Evolutionary conservation across 345 rosid genomes (phyloP).

Genomic region (Toxicodendron radicans): DNA sequence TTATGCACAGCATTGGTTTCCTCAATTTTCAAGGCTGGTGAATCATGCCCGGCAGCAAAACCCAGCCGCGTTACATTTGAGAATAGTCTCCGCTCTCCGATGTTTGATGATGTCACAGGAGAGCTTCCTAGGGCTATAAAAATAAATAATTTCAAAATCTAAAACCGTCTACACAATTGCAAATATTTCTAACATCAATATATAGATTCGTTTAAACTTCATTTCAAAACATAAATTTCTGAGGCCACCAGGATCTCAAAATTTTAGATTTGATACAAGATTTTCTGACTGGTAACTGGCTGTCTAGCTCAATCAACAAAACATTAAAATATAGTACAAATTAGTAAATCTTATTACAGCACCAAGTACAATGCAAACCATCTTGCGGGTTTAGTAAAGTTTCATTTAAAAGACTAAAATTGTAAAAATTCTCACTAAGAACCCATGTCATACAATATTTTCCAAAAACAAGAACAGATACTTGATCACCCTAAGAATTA

Average conservation of each 20-base stretch:
- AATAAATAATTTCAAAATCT: too few species aligned
- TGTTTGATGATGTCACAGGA: constrained; percentile 42
- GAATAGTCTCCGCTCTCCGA: constrained; percentile 70
- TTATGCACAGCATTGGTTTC: constrained; percentile 37
- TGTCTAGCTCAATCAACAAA: neutral
- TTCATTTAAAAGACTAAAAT: neutral
- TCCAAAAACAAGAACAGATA: neutral
- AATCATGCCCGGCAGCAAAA: constrained; percentile 89
- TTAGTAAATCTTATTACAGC: neutral
- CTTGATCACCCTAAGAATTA: neutral
- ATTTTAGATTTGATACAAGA: neutral
- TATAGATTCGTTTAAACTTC: neutral
- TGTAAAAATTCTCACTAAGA: neutral
- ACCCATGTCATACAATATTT: neutral
- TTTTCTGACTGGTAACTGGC: neutral
- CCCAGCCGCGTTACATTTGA: constrained; percentile 86
- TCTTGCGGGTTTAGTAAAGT: neutral
- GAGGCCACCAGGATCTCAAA: neutral
- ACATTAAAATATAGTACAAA: neutral
- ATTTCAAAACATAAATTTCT: too few species aligned
- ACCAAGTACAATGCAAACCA: constrained; percentile 9
- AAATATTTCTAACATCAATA: too few species aligned
- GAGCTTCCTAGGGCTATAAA: constrained; percentile 69
- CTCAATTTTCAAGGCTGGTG: constrained; percentile 73
- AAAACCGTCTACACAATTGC: too few species aligned